These are phyloP conservation scores for Quercus aquifolioides DNA, from an alignment of 306 rosid genomes.

Conservation along the genomic window DNA sequence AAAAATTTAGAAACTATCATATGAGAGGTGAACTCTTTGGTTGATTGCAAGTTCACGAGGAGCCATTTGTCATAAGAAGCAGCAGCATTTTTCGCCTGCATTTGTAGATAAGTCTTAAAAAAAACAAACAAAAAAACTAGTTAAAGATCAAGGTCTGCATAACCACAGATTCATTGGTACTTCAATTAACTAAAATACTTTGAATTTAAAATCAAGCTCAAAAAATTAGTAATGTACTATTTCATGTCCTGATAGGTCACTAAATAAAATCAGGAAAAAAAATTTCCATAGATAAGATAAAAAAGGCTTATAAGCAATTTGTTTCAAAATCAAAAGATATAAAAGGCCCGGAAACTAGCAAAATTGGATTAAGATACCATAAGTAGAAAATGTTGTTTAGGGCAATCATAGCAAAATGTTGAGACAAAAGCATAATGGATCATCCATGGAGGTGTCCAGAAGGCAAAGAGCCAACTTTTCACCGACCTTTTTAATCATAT, in stretches of 20 bases:
- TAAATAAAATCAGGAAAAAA: background rate
- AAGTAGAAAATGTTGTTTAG: too few species aligned
- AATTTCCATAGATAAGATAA: background rate
- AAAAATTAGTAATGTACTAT: background rate
- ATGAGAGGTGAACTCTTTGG: constrained; percentile 94
- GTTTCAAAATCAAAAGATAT: background rate
- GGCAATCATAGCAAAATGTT: too few species aligned
- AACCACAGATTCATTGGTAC: background rate
- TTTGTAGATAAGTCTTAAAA: background rate
- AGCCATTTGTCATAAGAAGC: constrained; percentile 83
- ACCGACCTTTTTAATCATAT: too few species aligned
- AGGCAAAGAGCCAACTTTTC: too few species aligned
- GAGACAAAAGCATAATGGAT: too few species aligned
- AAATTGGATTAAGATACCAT: too few species aligned
- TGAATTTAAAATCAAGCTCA: background rate
- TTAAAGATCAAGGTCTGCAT: background rate
- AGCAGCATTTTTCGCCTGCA: constrained; percentile 87
- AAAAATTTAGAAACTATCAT: constrained; percentile 52
- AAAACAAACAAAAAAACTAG: too few species aligned
- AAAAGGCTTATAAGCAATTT: background rate
- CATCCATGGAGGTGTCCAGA: too few species aligned
- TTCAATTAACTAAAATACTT: background rate
- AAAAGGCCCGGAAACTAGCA: background rate
- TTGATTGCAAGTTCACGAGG: constrained; percentile 86
- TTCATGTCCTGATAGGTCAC: background rate